phyloP scores from a whole-genome alignment of 352 stramenopile species.

The Globisporangium mamillatum region DNA sequence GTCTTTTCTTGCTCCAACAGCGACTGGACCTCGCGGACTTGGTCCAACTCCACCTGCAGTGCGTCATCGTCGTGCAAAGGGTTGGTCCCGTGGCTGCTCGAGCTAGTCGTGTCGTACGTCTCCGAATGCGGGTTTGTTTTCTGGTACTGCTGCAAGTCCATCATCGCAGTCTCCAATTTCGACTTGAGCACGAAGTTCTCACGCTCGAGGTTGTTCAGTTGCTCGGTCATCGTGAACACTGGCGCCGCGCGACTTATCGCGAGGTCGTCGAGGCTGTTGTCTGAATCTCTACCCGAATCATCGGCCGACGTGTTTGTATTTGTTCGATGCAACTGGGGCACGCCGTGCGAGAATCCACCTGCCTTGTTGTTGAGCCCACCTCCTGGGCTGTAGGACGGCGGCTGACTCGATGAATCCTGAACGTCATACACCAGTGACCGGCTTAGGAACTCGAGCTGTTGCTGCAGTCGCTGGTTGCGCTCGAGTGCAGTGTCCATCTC shows the following conservation, averaged over 20 bases:
- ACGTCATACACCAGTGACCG: conserved; percentile 50
- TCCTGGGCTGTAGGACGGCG: not conserved
- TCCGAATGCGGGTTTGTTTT: conserved; percentile 26
- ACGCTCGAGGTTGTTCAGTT: conserved; percentile 68
- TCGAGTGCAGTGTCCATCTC: conserved; percentile 59
- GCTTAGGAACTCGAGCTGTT: conserved; percentile 59
- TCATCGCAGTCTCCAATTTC: conserved; percentile 42
- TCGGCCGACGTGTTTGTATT: conserved; percentile 46
- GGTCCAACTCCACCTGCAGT: conserved; percentile 39
- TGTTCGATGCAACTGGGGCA: conserved; percentile 26
- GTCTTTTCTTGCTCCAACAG: conserved; percentile 28
- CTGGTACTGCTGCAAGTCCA: conserved; percentile 41
- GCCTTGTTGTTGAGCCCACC: not conserved
- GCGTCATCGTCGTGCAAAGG: not conserved
- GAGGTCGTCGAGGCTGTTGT: conserved; percentile 20
- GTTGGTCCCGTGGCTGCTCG: conserved; percentile 26
- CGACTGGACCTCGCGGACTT: conserved; percentile 23
- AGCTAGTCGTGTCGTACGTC: conserved; percentile 45
- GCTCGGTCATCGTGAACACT: conserved; percentile 64
- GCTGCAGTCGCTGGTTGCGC: conserved; percentile 61
- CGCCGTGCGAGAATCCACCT: conserved; percentile 9
- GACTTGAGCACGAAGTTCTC: conserved; percentile 71
- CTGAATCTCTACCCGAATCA: conserved; percentile 25
- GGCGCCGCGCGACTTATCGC: conserved; percentile 29
- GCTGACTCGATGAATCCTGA: not conserved